These are phyloP conservation scores for Phallus indusiatus DNA, from an alignment of 768 basidiomycete genomes.

Conservation along the genomic window DNA sequence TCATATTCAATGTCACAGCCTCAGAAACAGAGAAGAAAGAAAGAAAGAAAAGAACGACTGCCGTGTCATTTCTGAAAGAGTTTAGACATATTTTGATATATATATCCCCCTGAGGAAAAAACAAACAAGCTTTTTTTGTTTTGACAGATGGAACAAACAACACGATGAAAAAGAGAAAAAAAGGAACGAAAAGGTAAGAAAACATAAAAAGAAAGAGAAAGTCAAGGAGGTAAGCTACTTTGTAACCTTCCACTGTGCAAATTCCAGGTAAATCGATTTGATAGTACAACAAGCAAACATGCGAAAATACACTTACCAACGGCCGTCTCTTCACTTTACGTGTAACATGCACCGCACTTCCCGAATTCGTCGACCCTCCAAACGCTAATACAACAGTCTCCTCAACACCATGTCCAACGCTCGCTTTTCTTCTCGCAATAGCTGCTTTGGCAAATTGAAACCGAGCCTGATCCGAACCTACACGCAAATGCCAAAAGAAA, in stretches of 20 bases:
- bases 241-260: constrained; percentile 10
- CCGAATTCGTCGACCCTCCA: constrained; percentile 48
- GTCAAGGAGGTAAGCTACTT: constrained; percentile 8
- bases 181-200: not conserved
- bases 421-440: constrained; percentile 72
- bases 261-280: not conserved
- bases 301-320: constrained; percentile 14
- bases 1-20: too few relatives aligned
- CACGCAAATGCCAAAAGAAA: not conserved
- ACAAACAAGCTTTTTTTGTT: constrained; percentile 4
- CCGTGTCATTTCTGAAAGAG: too few relatives aligned
- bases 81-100: too few relatives aligned
- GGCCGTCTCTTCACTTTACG: constrained; percentile 67
- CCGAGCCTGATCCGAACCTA: constrained; percentile 75
- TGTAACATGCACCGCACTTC: constrained; percentile 77
- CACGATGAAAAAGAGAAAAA: not conserved
- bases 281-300: not conserved
- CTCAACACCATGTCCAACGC: constrained; percentile 63
- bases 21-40: too few relatives aligned
- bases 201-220: not conserved
- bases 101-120: not conserved
- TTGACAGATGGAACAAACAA: constrained; percentile 10
- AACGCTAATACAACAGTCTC: constrained; percentile 92
- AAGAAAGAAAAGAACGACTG: too few relatives aligned
- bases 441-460: constrained; percentile 92